These are phyloP conservation scores for Trifolium subterraneum DNA, from an alignment of 306 rosid species.

Conservation along the genomic window DNA sequence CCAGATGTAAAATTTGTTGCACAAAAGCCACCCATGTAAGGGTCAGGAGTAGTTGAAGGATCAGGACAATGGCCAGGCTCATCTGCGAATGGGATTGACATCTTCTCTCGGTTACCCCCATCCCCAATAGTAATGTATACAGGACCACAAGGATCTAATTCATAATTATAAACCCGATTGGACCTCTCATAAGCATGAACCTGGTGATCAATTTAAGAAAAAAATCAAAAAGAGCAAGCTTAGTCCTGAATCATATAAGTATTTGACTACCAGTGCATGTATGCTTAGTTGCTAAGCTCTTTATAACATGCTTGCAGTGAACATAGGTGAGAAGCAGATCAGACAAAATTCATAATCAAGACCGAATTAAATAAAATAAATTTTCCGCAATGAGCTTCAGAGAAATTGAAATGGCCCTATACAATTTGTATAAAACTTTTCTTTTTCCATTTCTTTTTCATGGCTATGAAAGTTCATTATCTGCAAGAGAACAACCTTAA, in stretches of 20 bases:
- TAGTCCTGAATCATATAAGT: slow-evolving; percentile 22
- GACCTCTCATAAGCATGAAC: slow-evolving; percentile 94
- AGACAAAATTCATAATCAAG: slow-evolving; percentile 14
- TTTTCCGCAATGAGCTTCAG: slow-evolving; percentile 21
- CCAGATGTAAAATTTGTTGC: slow-evolving; percentile 68
- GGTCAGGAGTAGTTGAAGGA: slow-evolving; percentile 57
- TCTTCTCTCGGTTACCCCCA: slow-evolving; percentile 88
- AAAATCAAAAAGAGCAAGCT: slow-evolving; percentile 5
- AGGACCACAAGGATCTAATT: slow-evolving; percentile 83
- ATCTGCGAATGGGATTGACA: slow-evolving; percentile 64
- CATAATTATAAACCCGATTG: slow-evolving; percentile 74
- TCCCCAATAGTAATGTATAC: slow-evolving; percentile 78
- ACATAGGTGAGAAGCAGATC: slow-evolving; percentile 28
- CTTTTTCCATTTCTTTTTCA: background rate
- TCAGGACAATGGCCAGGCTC: slow-evolving; percentile 72
- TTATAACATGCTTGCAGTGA: slow-evolving; percentile 27
- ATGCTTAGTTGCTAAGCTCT: background rate
- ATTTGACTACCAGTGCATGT: slow-evolving; percentile 17
- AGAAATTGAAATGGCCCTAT: background rate
- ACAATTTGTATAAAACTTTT: background rate
- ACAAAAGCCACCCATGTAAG: slow-evolving; percentile 64
- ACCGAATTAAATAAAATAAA: slow-evolving; percentile 6
- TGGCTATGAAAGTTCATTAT: slow-evolving; percentile 6
- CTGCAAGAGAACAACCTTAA: slow-evolving; percentile 18
- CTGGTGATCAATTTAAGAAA: slow-evolving; percentile 50